Conservation (phyloP, 1,139 yeast genomes). For the Pichia kudriavzevii region DNA sequence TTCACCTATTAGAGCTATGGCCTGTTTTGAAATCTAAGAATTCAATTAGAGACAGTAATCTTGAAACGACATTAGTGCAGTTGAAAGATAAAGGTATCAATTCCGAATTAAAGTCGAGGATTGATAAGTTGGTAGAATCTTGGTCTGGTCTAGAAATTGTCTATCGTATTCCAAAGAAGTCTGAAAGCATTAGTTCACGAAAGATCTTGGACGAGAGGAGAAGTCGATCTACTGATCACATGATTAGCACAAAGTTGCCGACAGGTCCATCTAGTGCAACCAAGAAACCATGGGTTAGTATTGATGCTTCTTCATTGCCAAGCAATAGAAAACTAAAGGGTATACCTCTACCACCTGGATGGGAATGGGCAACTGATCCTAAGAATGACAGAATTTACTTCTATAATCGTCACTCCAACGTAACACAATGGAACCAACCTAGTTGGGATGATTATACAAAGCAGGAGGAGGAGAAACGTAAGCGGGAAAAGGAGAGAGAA, state of each 20-base stretch:
- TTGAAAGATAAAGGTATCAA: constrained; percentile 24
- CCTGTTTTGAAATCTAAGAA: constrained; percentile 70
- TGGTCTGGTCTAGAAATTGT: constrained; percentile 81
- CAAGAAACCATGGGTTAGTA: constrained; percentile 15
- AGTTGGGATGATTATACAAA: constrained; percentile 13
- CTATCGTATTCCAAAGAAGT: constrained; percentile 64
- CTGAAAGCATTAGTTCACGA: constrained; percentile 9
- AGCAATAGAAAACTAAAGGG: constrained; percentile 23
- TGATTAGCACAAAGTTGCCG: constrained; percentile 6
- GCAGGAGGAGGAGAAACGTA: constrained; percentile 19
- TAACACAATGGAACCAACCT: constrained; percentile 59
- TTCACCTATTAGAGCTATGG: constrained; percentile 60
- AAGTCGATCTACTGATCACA: constrained; percentile 19
- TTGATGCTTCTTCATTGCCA: constrained; percentile 15
- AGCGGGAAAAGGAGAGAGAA: constrained; percentile 16
- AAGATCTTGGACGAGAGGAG: constrained; percentile 31
- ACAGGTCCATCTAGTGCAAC: constrained; percentile 11
- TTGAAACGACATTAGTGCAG: constrained; percentile 50
- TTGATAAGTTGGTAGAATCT: constrained; percentile 44
- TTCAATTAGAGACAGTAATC: constrained; percentile 70
- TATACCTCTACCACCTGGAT: constrained; percentile 40
- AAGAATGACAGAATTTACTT: constrained; percentile 40
- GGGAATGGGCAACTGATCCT: constrained; percentile 46
- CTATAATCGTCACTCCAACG: constrained; percentile 40
- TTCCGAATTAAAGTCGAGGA: constrained; percentile 31